A percentile compares a stretch with the other conserved stretches of the same genome.
Conservation (phyloP, 208 protist genomes). For the Paratrypanosoma confusum region DNA sequence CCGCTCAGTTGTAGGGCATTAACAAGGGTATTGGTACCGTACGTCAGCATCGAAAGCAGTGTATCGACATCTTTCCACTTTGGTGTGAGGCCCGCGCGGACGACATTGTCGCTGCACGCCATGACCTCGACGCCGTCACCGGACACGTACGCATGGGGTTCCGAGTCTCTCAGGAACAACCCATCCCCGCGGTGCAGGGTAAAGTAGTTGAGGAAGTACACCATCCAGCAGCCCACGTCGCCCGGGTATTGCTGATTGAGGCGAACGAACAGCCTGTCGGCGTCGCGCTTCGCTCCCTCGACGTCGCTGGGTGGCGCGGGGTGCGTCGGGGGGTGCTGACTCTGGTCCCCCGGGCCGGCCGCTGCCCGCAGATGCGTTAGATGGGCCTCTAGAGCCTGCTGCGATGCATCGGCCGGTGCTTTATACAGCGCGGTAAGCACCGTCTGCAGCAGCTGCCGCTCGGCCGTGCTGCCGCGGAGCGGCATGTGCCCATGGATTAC, state of each 20-base stretch:
- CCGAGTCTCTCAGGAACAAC: slow-evolving; percentile 94
- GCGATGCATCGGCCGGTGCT: background rate
- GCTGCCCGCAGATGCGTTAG: background rate
- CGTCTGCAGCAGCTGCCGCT: background rate
- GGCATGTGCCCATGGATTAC: too few species aligned
- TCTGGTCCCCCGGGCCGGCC: background rate
- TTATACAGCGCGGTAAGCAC: slow-evolving; percentile 1
- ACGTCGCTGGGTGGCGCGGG: background rate
- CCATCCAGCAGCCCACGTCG: slow-evolving; percentile 96
- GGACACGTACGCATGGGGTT: slow-evolving; percentile 96
- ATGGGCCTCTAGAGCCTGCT: background rate
- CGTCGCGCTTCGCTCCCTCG: slow-evolving; percentile 11
- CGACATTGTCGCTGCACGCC: slow-evolving; percentile 96
- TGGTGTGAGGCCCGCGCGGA: slow-evolving; percentile 94
- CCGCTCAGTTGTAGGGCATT: slow-evolving; percentile 29
- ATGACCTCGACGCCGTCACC: slow-evolving; percentile 97
- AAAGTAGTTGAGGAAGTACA: slow-evolving; percentile 96
- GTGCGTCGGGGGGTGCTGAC: too few species aligned
- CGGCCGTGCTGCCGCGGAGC: too few species aligned
- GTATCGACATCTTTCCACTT: slow-evolving; percentile 95
- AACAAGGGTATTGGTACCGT: slow-evolving; percentile 58
- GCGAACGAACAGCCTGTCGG: slow-evolving; percentile 72
- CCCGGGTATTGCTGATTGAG: slow-evolving; percentile 90
- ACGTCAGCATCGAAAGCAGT: slow-evolving; percentile 89
- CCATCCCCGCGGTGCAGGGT: slow-evolving; percentile 88